phyloP scores from a whole-genome alignment of 805 yeast species.

The Ogataea allantospora region DNA sequence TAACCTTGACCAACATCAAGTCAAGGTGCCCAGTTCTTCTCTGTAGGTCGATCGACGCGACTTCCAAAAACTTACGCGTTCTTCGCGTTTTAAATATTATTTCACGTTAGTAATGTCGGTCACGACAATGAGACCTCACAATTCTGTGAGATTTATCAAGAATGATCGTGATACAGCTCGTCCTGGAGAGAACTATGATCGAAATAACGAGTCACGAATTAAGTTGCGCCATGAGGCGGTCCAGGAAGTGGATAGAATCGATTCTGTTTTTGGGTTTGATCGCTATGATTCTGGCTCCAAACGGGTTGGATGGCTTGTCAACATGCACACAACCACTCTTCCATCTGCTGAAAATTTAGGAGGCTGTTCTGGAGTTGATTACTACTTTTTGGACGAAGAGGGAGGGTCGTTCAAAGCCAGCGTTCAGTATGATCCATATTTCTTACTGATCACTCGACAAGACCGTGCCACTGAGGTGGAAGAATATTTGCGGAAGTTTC shows the following conservation, averaged over 20 bases:
- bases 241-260: conserved; percentile 64
- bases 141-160: conserved; percentile 11
- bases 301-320: conserved; percentile 85
- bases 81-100: conserved; percentile 10
- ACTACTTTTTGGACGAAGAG: conserved; percentile 91
- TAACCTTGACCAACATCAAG: too few relatives aligned
- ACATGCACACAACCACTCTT: conserved; percentile 85
- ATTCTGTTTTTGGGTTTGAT: conserved; percentile 84
- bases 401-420: conserved; percentile 95
- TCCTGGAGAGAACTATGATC: conserved; percentile 2
- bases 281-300: conserved; percentile 69
- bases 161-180: conserved; percentile 8
- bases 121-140: conserved; percentile 8
- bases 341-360: conserved; percentile 54
- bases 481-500: conserved; percentile 66
- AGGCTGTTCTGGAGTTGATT: conserved; percentile 90
- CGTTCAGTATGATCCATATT: conserved; percentile 81
- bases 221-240: conserved; percentile 50
- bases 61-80: conserved; percentile 7
- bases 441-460: conserved; percentile 64
- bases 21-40: neutral
- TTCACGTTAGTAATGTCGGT: conserved; percentile 11
- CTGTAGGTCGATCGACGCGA: conserved; percentile 8
- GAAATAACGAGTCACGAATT: conserved; percentile 11
- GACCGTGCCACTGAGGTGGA: conserved; percentile 75